Conservation (phyloP, 2,329 filamentous ascomycete genomes). For the Macrophomina tecta region DNA sequence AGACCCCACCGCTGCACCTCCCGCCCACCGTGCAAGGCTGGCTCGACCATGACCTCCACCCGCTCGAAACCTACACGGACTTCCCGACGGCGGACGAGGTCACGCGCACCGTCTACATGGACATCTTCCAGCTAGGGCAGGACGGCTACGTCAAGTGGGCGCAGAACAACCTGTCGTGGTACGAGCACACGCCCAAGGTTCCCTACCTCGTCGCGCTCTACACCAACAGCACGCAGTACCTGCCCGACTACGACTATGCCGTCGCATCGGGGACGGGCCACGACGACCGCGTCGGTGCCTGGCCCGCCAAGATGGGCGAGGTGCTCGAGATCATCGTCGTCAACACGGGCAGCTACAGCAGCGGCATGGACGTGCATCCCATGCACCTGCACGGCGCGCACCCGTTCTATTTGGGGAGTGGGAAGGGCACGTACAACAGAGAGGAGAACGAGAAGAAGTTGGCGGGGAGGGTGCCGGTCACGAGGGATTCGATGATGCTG, state of each 20-base stretch:
- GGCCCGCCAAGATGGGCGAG: slow-evolving; percentile 62
- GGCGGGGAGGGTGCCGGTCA: slow-evolving; percentile 45
- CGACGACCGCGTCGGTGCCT: slow-evolving; percentile 59
- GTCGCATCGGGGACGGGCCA: slow-evolving; percentile 56
- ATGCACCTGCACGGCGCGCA: slow-evolving; percentile 63
- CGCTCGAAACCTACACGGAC: slow-evolving; percentile 37
- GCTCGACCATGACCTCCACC: slow-evolving; percentile 47
- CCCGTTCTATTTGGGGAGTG: slow-evolving; percentile 60
- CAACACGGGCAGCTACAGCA: slow-evolving; percentile 40
- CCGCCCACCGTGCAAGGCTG: slow-evolving; percentile 43
- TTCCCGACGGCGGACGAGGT: slow-evolving; percentile 43
- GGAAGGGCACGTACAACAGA: slow-evolving; percentile 60
- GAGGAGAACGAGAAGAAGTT: slow-evolving; percentile 55
- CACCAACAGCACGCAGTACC: slow-evolving; percentile 50
- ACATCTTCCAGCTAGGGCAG: slow-evolving; percentile 34
- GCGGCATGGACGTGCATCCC: slow-evolving; percentile 51
- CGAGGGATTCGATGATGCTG: slow-evolving; percentile 60
- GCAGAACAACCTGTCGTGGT: slow-evolving; percentile 34
- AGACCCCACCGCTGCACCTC: slow-evolving; percentile 37
- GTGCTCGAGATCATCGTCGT: slow-evolving; percentile 61
- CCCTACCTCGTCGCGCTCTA: slow-evolving; percentile 63
- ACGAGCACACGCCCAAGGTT: slow-evolving; percentile 28
- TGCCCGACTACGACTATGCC: slow-evolving; percentile 61
- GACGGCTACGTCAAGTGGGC: slow-evolving; percentile 34
- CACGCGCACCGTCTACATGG: slow-evolving; percentile 43